These are phyloP conservation scores for Artemisia tridentata DNA, from an alignment of 129 eudicot genomes.

Conservation along the genomic window DNA sequence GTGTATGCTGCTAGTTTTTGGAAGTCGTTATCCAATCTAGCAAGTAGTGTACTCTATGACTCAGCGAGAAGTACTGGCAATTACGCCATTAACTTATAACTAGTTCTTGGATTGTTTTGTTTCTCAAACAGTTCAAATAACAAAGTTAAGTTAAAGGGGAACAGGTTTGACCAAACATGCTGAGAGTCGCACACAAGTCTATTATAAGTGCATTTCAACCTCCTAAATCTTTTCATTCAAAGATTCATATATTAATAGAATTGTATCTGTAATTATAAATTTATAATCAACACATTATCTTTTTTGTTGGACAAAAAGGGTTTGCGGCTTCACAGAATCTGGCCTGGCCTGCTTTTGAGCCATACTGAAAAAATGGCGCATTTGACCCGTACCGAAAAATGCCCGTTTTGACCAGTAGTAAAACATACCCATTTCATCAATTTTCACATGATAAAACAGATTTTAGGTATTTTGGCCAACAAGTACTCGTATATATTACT, in stretches of 20 bases:
- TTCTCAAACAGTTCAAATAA: background rate
- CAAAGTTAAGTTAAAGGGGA: background rate
- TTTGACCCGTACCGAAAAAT: too few relatives aligned
- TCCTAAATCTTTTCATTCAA: background rate
- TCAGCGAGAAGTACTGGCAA: background rate
- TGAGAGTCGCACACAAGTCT: background rate
- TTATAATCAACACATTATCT: background rate
- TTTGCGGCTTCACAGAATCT: too few relatives aligned
- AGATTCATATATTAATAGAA: background rate
- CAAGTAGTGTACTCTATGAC: too few relatives aligned
- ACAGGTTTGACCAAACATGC: background rate
- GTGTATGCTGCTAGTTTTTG: too few relatives aligned
- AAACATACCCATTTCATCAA: too few relatives aligned
- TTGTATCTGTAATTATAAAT: background rate
- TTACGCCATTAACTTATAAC: background rate
- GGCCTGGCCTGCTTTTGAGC: too few relatives aligned
- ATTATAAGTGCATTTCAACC: background rate
- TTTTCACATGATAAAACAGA: too few relatives aligned
- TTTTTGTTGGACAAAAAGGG: background rate
- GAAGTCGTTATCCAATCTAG: too few relatives aligned
- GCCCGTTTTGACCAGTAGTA: too few relatives aligned
- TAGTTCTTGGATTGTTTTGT: background rate
- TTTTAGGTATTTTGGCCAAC: too few relatives aligned
- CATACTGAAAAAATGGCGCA: too few relatives aligned
- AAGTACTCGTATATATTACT: too few relatives aligned